Conservation (phyloP, 176 grass and related monocot species). For the Carex scoparia region DNA sequence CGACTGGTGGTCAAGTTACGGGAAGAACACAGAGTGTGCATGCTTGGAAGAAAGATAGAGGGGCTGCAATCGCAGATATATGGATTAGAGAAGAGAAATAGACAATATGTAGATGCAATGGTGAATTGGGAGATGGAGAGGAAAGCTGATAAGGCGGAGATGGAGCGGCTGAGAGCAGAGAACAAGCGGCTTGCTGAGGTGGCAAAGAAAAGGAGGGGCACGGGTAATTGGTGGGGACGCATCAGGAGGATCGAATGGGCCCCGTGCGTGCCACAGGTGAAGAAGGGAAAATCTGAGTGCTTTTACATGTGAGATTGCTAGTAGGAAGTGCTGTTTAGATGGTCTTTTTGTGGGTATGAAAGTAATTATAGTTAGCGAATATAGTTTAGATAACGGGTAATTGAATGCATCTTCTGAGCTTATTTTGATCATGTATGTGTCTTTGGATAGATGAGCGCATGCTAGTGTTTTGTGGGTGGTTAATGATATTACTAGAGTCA, state of each 20-base stretch:
- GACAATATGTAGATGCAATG: conserved; percentile 65
- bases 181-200: conserved; percentile 38
- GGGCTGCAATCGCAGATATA: conserved; percentile 75
- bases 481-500: not conserved
- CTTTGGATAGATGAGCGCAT: not conserved
- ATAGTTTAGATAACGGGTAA: conserved; percentile 15
- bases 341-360: not conserved
- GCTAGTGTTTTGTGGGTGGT: conserved; percentile 21
- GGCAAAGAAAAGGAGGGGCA: not conserved
- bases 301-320: conserved; percentile 36
- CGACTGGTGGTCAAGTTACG: conserved; percentile 63
- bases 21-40: conserved; percentile 75
- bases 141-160: conserved; percentile 22
- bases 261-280: conserved; percentile 31
- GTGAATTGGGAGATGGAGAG: conserved; percentile 42
- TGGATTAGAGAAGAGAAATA: conserved; percentile 67
- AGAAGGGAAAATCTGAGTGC: conserved; percentile 49
- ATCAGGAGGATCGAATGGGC: conserved; percentile 54
- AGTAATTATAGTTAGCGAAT: conserved; percentile 5
- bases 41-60: conserved; percentile 72
- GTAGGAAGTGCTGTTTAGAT: not conserved
- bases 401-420: not conserved
- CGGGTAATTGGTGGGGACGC: conserved; percentile 43
- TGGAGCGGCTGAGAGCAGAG: conserved; percentile 49
- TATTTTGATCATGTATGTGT: not conserved